Conservation (phyloP, 805 yeast species). For the Wickerhamiella lipophila region DNA sequence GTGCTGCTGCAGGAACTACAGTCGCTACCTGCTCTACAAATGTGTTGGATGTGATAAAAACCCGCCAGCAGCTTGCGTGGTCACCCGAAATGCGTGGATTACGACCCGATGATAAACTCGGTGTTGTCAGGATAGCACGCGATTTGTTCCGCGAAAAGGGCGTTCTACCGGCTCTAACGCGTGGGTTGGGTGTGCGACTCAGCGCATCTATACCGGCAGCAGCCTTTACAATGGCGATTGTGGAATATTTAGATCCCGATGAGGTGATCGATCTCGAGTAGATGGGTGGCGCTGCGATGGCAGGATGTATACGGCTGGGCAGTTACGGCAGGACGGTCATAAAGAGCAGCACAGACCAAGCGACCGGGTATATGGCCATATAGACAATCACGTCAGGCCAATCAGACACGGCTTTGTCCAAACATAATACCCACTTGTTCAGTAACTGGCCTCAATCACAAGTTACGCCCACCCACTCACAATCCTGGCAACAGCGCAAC, state of each 20-base stretch:
- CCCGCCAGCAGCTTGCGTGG: conserved; percentile 35
- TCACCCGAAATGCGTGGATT: conserved; percentile 29
- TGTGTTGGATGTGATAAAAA: conserved; percentile 32
- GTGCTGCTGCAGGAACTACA: conserved; percentile 29
- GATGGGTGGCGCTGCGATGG: too few relatives aligned
- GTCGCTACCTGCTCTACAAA: conserved; percentile 30
- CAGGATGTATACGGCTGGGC: too few relatives aligned
- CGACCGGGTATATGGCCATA: too few relatives aligned
- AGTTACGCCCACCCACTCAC: too few relatives aligned
- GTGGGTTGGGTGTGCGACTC: conserved; percentile 30
- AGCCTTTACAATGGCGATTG: conserved; percentile 32
- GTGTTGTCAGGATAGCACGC: conserved; percentile 26
- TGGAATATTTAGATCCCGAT: conserved; percentile 32
- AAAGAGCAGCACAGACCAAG: too few relatives aligned
- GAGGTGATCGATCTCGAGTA: neutral
- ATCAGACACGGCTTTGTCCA: too few relatives aligned
- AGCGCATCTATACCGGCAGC: conserved; percentile 31
- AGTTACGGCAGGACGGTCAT: too few relatives aligned
- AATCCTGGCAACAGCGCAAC: too few relatives aligned
- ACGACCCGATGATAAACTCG: conserved; percentile 30
- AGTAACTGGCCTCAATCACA: too few relatives aligned
- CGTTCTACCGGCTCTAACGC: conserved; percentile 26
- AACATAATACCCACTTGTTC: too few relatives aligned
- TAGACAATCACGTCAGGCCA: too few relatives aligned
- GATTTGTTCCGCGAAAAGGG: conserved; percentile 32